Conservation (phyloP, 805 yeast species). For the Cyberlindnera nakhonratchasimensis region DNA sequence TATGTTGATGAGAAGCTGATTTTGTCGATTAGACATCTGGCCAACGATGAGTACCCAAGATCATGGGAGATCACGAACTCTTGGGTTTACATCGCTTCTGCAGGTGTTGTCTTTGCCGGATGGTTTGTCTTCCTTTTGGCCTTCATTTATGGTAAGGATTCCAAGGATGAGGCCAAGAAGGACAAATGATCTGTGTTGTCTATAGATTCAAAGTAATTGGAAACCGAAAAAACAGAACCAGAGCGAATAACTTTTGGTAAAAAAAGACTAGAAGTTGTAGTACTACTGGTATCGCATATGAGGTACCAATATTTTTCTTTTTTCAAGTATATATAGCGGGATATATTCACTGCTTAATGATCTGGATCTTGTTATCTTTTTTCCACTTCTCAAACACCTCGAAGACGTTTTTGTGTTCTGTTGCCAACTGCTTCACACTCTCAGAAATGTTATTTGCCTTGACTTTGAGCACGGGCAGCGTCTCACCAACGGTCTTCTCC, state of each 20-base stretch:
- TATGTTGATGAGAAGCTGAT: slow-evolving; percentile 62
- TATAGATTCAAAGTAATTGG: background rate
- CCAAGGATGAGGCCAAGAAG: slow-evolving; percentile 20
- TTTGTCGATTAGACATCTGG: slow-evolving; percentile 87
- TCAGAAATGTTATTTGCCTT: slow-evolving; percentile 47
- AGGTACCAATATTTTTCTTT: no score
- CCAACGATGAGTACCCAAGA: slow-evolving; percentile 91
- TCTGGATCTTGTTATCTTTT: slow-evolving; percentile 31
- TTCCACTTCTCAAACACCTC: slow-evolving; percentile 45
- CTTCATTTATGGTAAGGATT: slow-evolving; percentile 37
- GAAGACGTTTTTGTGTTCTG: slow-evolving; percentile 33
- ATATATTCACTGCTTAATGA: slow-evolving; percentile 27
- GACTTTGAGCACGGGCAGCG: slow-evolving; percentile 54
- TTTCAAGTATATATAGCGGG: background rate
- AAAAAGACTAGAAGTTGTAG: background rate
- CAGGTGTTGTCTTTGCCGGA: slow-evolving; percentile 61
- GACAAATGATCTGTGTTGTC: slow-evolving; percentile 13
- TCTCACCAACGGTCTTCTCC: slow-evolving; percentile 78
- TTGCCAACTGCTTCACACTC: slow-evolving; percentile 33
- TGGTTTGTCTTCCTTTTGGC: slow-evolving; percentile 77
- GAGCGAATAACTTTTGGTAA: no score
- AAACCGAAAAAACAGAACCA: no score
- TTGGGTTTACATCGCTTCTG: slow-evolving; percentile 82
- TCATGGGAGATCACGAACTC: slow-evolving; percentile 92
- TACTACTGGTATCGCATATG: no score